Evolutionary conservation across 352 stramenopile genomes (phyloP).

Genomic region (Phytophthora citricola): DNA sequence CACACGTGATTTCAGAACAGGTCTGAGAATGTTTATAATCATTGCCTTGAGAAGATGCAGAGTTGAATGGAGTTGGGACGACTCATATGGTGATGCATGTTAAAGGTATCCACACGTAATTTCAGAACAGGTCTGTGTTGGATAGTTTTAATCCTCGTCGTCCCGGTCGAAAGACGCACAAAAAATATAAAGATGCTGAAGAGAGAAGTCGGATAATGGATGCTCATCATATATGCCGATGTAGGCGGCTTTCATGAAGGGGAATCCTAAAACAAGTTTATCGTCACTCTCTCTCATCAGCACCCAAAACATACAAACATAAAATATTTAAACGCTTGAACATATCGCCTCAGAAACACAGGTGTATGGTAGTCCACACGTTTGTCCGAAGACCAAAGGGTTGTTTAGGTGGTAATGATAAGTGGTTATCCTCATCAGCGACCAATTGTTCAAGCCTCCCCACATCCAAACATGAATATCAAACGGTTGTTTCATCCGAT

Average conservation of each 20-base stretch:
- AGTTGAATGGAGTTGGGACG: constrained; percentile 17
- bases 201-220: constrained; percentile 56
- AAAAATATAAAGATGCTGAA: constrained; percentile 4
- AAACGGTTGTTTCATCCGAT: constrained; percentile 66
- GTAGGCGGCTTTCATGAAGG: constrained; percentile 82
- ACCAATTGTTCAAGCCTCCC: constrained; percentile 15
- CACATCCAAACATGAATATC: constrained; percentile 16
- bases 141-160: constrained; percentile 84
- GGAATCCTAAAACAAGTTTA: constrained; percentile 85
- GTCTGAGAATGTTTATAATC: constrained; percentile 86
- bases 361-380: constrained; percentile 84
- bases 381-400: constrained; percentile 85
- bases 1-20: constrained; percentile 87
- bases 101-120: constrained; percentile 76
- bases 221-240: constrained; percentile 78
- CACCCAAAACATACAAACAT: constrained; percentile 8
- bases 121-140: constrained; percentile 93
- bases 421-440: constrained; percentile 67
- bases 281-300: constrained; percentile 63
- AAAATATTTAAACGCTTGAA: constrained; percentile 21
- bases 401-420: constrained; percentile 74
- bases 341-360: constrained; percentile 90
- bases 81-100: constrained; percentile 94
- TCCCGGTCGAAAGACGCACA: constrained; percentile 14
- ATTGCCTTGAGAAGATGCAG: constrained; percentile 43